Percentiles rank a stretch among this genome's conserved stretches.
Conservation (phyloP, 495 filamentous ascomycete genomes). For the Annulohypoxylon stygium region DNA sequence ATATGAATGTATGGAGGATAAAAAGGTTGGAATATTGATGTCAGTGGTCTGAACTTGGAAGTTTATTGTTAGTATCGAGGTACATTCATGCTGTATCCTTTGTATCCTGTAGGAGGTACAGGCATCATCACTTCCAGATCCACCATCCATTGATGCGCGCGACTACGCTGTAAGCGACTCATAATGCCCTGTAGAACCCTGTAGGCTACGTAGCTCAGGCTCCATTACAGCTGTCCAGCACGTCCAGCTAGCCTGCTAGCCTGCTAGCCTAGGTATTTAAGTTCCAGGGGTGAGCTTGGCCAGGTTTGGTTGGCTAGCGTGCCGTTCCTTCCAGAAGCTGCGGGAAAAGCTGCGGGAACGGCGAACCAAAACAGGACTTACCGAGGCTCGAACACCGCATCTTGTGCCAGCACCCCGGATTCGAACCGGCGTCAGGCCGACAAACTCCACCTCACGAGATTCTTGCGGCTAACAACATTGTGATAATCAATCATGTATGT, state of each 20-base stretch:
- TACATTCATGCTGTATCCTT: background rate
- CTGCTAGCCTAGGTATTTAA: constrained; percentile 22
- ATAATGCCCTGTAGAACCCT: constrained; percentile 26
- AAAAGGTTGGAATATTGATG: constrained; percentile 34
- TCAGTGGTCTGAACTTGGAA: constrained; percentile 19
- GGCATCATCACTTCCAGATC: background rate
- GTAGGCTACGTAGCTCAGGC: constrained; percentile 39
- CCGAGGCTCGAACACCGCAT: constrained; percentile 36
- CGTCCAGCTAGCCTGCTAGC: background rate
- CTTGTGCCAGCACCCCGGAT: constrained; percentile 40
- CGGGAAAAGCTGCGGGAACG: constrained; percentile 33
- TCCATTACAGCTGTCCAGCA: constrained; percentile 19
- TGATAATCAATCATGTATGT: constrained; percentile 25
- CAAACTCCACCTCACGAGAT: constrained; percentile 38
- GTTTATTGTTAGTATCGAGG: constrained; percentile 6
- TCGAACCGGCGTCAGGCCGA: constrained; percentile 31
- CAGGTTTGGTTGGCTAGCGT: constrained; percentile 6
- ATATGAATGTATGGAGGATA: constrained; percentile 14
- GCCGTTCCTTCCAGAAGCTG: constrained; percentile 45
- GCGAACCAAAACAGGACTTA: constrained; percentile 33
- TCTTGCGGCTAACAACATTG: constrained; percentile 19
- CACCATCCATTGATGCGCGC: constrained; percentile 14
- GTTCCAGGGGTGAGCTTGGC: constrained; percentile 11
- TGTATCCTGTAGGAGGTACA: background rate
- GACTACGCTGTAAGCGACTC: background rate